These are phyloP conservation scores for Suillus variegatus DNA, from an alignment of 768 basidiomycete genomes.

Conservation along the genomic window DNA sequence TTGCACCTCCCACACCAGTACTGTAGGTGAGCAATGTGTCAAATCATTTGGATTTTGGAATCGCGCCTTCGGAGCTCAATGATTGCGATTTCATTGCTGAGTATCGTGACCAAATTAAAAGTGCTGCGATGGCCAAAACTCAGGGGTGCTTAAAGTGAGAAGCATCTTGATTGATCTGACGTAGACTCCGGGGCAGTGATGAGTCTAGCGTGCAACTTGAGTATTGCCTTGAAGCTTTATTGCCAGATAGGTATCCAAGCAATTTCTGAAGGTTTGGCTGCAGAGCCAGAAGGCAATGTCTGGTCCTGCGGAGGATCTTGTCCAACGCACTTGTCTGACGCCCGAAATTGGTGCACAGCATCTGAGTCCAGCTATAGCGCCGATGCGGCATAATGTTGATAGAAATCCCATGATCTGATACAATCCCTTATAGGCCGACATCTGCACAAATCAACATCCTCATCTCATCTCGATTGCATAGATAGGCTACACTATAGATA, in stretches of 20 bases:
- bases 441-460: background rate
- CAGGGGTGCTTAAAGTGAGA: background rate
- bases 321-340: background rate
- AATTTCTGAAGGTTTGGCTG: background rate
- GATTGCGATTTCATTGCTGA: background rate
- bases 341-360: background rate
- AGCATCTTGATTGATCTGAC: background rate
- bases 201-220: background rate
- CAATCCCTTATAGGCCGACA: background rate
- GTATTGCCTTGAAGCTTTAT: background rate
- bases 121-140: background rate
- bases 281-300: background rate
- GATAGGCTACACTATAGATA: conserved; percentile 5
- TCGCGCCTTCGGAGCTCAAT: background rate
- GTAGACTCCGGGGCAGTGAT: background rate
- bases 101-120: background rate
- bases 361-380: too few species aligned
- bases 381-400: too few species aligned
- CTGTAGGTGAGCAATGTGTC: background rate
- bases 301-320: background rate
- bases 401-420: background rate
- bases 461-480: conserved; percentile 9
- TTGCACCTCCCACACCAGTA: background rate
- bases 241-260: background rate
- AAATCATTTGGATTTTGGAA: background rate